These are phyloP conservation scores for Solanum acaule DNA, from an alignment of 257 asterid genomes.

Conservation along the genomic window DNA sequence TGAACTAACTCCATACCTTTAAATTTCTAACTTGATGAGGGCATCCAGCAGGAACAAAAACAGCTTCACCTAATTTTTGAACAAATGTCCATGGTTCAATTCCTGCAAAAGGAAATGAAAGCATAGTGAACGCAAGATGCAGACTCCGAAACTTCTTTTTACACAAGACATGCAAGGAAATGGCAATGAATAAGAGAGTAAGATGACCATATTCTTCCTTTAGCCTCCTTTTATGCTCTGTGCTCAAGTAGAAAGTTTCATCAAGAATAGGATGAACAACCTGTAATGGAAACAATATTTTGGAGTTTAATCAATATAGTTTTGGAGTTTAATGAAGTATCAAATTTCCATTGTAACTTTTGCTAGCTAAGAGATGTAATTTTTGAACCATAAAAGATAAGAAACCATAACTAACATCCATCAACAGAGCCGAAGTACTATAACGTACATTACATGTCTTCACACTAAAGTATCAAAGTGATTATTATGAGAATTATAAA, in stretches of 20 bases:
- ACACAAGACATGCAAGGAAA: background rate
- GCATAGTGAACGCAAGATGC: background rate
- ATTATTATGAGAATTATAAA: background rate
- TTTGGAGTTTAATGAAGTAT: background rate
- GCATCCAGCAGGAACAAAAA: conserved; percentile 38
- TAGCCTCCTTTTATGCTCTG: conserved; percentile 40
- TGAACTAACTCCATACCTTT: conserved; percentile 20
- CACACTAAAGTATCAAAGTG: background rate
- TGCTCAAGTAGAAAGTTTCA: conserved; percentile 60
- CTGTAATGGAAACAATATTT: conserved; percentile 10
- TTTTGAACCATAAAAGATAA: background rate
- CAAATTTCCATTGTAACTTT: background rate
- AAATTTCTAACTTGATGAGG: conserved; percentile 45
- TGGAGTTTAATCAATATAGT: background rate
- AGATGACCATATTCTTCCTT: conserved; percentile 36
- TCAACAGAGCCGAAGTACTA: background rate
- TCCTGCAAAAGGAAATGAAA: conserved; percentile 12
- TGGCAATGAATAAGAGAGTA: background rate
- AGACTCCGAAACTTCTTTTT: background rate
- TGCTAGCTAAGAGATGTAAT: background rate
- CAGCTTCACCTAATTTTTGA: conserved; percentile 41
- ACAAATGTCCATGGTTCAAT: conserved; percentile 46
- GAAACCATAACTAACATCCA: background rate
- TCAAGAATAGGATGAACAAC: conserved; percentile 75
- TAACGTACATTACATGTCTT: background rate